Percentiles rank a stretch among this genome's conserved stretches.
Evolutionary conservation across 768 basidiomycete genomes (phyloP).

Genomic region (Megacollybia marginata): DNA sequence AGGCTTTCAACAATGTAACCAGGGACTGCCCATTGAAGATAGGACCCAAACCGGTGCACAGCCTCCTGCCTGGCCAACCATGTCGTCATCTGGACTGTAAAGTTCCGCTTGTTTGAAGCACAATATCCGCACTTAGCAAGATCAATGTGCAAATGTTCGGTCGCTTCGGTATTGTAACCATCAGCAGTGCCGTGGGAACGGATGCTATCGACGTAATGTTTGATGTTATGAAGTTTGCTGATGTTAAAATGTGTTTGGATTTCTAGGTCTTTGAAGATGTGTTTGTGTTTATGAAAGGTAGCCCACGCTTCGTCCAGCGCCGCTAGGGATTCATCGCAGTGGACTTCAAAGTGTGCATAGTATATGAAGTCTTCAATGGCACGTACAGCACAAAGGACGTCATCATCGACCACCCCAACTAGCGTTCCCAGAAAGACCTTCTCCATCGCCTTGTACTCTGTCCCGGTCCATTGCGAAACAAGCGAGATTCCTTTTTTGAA

Average conservation of each 20-base stretch:
- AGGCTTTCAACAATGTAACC: too few species aligned
- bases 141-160: slow-evolving; percentile 26
- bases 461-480: slow-evolving; percentile 28
- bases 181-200: slow-evolving; percentile 8
- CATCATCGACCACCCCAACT: neutral
- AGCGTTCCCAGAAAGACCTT: slow-evolving; percentile 14
- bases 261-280: slow-evolving; percentile 10
- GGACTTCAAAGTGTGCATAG: slow-evolving; percentile 6
- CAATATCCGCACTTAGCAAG: slow-evolving; percentile 19
- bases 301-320: slow-evolving; percentile 8
- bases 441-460: slow-evolving; percentile 23
- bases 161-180: slow-evolving; percentile 16
- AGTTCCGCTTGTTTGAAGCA: neutral
- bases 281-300: slow-evolving; percentile 14
- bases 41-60: neutral
- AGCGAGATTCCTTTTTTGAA: slow-evolving; percentile 26
- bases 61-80: neutral
- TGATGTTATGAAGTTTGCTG: slow-evolving; percentile 17
- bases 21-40: neutral
- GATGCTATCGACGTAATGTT: slow-evolving; percentile 14
- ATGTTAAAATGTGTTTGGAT: slow-evolving; percentile 18
- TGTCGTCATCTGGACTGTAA: neutral
- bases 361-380: slow-evolving; percentile 20
- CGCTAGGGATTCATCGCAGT: slow-evolving; percentile 9
- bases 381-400: slow-evolving; percentile 5